Conservation (phyloP, 352 stramenopile genomes). For the Globisporangium ultimum region DNA sequence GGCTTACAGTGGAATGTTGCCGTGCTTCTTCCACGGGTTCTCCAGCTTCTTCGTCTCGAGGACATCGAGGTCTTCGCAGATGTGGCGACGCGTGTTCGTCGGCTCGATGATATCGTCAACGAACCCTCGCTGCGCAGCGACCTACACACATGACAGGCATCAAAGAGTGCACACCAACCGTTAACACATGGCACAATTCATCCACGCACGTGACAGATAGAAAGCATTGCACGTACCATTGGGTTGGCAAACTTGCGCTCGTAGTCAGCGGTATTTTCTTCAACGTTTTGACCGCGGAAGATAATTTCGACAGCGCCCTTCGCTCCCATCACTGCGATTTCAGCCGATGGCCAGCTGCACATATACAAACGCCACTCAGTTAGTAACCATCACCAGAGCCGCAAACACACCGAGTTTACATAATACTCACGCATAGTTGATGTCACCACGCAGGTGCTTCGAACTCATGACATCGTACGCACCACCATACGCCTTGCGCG, state of each 20-base stretch:
- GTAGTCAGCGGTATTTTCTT: constrained; percentile 96
- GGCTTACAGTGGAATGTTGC: constrained; percentile 96
- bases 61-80: constrained; percentile 96
- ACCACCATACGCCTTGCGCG: constrained; percentile 97
- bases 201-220: too few species aligned
- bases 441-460: constrained; percentile 97
- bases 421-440: constrained; percentile 93
- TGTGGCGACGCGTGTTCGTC: constrained; percentile 87
- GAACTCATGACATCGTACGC: constrained; percentile 99
- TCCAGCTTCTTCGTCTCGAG: constrained; percentile 92
- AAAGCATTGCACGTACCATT: constrained; percentile 52
- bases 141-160: constrained; percentile 23
- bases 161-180: neutral
- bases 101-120: constrained; percentile 98
- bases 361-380: constrained; percentile 8
- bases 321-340: constrained; percentile 91
- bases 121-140: constrained; percentile 95
- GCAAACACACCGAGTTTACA: constrained; percentile 1
- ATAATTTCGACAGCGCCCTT: constrained; percentile 98
- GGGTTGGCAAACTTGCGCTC: constrained; percentile 95
- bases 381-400: constrained; percentile 6
- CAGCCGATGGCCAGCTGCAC: constrained; percentile 61
- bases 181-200: too few species aligned
- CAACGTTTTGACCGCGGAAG: constrained; percentile 95
- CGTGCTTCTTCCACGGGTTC: constrained; percentile 95